A percentile compares a stretch with the other conserved stretches of the same genome.
These are phyloP conservation scores for Puccinellia tenuiflora DNA, from an alignment of 176 grass and related monocot species.

Conservation along the genomic window DNA sequence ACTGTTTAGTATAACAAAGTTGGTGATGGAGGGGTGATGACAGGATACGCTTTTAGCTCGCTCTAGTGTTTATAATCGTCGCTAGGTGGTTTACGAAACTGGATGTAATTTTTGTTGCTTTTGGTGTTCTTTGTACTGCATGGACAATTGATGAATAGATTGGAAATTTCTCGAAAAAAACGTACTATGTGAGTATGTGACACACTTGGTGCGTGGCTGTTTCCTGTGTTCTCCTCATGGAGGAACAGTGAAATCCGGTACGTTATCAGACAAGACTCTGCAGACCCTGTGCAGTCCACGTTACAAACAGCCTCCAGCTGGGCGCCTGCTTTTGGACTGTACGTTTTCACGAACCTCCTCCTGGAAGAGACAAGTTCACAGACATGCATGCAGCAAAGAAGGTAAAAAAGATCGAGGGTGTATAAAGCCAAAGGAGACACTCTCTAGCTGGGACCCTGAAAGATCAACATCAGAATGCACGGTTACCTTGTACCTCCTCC, in stretches of 20 bases:
- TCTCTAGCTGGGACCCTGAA: background rate
- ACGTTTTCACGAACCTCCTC: background rate
- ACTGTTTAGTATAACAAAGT: too few species aligned
- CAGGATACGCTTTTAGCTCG: too few species aligned
- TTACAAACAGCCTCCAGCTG: background rate
- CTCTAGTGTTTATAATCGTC: too few species aligned
- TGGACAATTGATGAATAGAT: too few species aligned
- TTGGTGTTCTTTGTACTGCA: too few species aligned
- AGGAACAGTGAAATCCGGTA: slow-evolving; percentile 23
- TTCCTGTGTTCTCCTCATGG: background rate
- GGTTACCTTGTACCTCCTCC: too few species aligned
- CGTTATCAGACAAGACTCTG: slow-evolving; percentile 8
- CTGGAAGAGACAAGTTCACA: slow-evolving; percentile 5
- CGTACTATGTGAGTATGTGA: too few species aligned
- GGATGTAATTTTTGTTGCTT: too few species aligned
- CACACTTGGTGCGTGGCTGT: background rate
- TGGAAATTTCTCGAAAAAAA: too few species aligned
- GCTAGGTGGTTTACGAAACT: too few species aligned
- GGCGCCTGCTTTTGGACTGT: background rate
- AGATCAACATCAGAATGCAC: slow-evolving; percentile 14
- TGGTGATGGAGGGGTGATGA: too few species aligned
- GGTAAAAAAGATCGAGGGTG: background rate
- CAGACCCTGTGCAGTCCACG: background rate
- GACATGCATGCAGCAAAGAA: slow-evolving; percentile 10
- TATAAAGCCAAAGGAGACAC: slow-evolving; percentile 31